Evolutionary conservation across 176 grass and related monocot genomes (phyloP).

Genomic region (Carex myosuroides): DNA sequence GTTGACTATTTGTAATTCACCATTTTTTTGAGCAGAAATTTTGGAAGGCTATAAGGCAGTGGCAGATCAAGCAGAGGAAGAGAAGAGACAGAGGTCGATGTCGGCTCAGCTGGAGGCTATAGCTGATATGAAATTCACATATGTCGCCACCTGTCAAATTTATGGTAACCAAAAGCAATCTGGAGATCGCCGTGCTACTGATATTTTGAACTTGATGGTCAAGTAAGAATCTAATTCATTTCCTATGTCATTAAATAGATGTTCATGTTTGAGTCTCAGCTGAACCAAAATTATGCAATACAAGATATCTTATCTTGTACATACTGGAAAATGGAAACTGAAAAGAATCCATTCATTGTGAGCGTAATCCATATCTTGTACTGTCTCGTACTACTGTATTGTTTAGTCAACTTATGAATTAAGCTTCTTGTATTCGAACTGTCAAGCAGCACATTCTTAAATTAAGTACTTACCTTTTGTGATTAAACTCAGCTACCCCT

Average conservation of each 20-base stretch:
- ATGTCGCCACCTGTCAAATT: constrained; percentile 84
- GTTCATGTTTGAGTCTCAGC: not conserved
- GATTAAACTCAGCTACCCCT: constrained; percentile 63
- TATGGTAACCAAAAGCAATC: constrained; percentile 96
- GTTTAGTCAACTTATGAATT: not conserved
- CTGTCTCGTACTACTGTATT: not conserved
- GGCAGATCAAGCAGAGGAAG: constrained; percentile 52
- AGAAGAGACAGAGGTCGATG: constrained; percentile 70
- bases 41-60: constrained; percentile 82
- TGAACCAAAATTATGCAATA: not conserved
- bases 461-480: constrained; percentile 22
- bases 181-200: constrained; percentile 86
- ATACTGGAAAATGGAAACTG: not conserved
- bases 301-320: not conserved
- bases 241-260: not conserved
- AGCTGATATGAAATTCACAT: constrained; percentile 86
- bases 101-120: constrained; percentile 76
- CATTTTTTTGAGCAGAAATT: constrained; percentile 49
- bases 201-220: constrained; percentile 98
- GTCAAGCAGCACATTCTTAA: not conserved
- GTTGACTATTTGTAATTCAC: constrained; percentile 9
- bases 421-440: not conserved
- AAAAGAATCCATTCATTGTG: not conserved
- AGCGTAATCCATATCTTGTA: not conserved
- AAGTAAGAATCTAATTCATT: constrained; percentile 44